Evolutionary conservation across 305 asterid species (phyloP).

Genomic region (Solanum chacoense): DNA sequence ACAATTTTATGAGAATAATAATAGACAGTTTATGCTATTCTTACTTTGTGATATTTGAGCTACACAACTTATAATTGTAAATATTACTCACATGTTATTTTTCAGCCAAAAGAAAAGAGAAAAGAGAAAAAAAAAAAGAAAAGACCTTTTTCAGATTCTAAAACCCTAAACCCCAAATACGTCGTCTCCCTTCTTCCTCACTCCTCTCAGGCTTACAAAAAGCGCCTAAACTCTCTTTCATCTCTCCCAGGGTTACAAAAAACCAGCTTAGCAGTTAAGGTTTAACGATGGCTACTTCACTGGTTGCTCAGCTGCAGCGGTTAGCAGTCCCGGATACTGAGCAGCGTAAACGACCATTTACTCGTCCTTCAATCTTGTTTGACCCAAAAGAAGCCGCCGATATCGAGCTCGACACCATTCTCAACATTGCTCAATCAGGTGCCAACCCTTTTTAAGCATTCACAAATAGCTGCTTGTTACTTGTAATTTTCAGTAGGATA

Average conservation of each 20-base stretch:
- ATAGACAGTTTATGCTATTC: neutral
- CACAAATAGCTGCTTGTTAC: neutral
- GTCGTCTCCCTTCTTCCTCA: neutral
- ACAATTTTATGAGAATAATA: neutral
- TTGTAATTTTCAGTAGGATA: neutral
- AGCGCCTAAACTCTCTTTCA: neutral
- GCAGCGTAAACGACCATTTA: slow-evolving; percentile 52
- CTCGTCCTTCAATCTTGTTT: slow-evolving; percentile 69
- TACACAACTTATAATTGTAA: neutral
- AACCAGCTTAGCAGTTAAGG: neutral
- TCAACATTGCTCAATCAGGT: slow-evolving; percentile 52
- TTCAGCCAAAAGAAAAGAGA: neutral
- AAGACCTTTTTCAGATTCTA: neutral
- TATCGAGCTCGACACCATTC: slow-evolving; percentile 53
- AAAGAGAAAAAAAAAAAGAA: neutral
- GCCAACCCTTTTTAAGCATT: neutral
- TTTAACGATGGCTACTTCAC: slow-evolving; percentile 44
- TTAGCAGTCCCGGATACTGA: slow-evolving; percentile 51
- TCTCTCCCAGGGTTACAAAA: neutral
- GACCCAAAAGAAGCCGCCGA: slow-evolving; percentile 83
- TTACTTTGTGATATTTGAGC: neutral
- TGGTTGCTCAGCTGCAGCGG: slow-evolving; percentile 54
- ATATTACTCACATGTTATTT: neutral
- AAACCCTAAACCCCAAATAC: slow-evolving; percentile 13
- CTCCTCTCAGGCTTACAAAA: neutral